These are phyloP conservation scores for Carex parvula DNA, from an alignment of 176 grass and related monocot species.

Conservation along the genomic window DNA sequence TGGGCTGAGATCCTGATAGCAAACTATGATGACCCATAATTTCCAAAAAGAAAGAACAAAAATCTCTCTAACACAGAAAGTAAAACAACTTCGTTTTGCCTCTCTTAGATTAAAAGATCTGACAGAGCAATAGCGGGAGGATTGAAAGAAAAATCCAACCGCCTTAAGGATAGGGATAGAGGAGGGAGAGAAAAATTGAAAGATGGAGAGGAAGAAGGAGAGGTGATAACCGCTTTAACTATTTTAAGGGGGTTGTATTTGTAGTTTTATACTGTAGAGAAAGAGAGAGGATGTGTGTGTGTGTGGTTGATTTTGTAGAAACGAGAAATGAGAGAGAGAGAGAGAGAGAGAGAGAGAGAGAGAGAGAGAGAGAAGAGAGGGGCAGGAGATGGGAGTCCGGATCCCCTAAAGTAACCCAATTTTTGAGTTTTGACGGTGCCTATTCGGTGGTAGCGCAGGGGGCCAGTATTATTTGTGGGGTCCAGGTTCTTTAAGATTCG, in stretches of 20 bases:
- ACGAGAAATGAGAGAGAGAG: neutral
- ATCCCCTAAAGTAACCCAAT: too few relatives aligned
- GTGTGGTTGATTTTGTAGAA: constrained; percentile 7
- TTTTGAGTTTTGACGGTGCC: too few relatives aligned
- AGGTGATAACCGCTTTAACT: neutral
- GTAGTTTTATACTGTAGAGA: neutral
- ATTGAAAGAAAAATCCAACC: neutral
- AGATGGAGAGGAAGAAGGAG: neutral
- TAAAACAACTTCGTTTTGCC: neutral
- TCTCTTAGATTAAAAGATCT: neutral
- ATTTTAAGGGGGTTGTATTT: constrained; percentile 8
- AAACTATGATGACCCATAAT: constrained; percentile 27
- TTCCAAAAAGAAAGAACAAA: neutral
- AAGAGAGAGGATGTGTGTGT: neutral
- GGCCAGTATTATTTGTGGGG: too few relatives aligned
- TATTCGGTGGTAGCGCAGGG: too few relatives aligned
- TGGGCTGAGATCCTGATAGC: constrained; percentile 28
- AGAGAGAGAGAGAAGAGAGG: neutral
- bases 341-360: too few relatives aligned
- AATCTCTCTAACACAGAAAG: neutral
- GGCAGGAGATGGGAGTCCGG: neutral
- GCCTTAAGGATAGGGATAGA: constrained; percentile 4
- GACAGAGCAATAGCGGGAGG: neutral
- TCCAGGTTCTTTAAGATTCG: too few relatives aligned
- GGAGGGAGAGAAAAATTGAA: neutral